These are phyloP conservation scores for Heritiera littoralis DNA, from an alignment of 345 rosid genomes.

Conservation along the genomic window DNA sequence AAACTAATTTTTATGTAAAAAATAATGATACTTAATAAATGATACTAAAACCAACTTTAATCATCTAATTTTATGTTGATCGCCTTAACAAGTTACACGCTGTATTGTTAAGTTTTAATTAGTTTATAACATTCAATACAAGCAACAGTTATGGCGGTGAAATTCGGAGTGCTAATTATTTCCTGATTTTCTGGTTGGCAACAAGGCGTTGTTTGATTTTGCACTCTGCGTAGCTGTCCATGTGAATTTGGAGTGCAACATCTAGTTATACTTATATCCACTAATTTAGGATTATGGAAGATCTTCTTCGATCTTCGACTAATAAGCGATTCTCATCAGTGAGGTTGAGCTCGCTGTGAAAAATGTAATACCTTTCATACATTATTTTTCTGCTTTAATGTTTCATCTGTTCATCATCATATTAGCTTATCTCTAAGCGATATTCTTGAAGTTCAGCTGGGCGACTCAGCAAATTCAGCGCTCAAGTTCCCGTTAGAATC, in stretches of 20 bases:
- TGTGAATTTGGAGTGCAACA: not conserved
- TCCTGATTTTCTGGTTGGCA: not conserved
- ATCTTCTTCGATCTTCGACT: conserved; percentile 19
- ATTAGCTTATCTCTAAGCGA: not conserved
- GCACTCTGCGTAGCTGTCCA: not conserved
- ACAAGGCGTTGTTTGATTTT: not conserved
- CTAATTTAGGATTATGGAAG: not conserved
- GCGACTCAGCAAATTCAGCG: conserved; percentile 33
- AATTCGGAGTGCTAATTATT: conserved; percentile 29
- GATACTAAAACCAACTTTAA: too few species aligned
- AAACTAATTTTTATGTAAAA: too few species aligned
- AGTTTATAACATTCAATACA: too few species aligned
- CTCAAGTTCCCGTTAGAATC: conserved; percentile 67
- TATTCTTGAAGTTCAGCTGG: not conserved
- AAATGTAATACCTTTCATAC: not conserved
- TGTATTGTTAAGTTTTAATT: too few species aligned
- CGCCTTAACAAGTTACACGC: too few species aligned
- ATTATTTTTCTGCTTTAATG: not conserved
- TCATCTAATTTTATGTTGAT: too few species aligned
- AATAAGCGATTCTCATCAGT: not conserved
- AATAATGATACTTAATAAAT: too few species aligned
- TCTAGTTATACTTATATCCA: not conserved
- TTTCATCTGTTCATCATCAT: not conserved
- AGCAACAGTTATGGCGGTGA: too few species aligned
- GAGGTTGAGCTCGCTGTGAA: not conserved